Evolutionary conservation across 139 green algal species (phyloP), one percentile per base, ranked within the genome.

Genomic region (Gonium pectorale): DNA sequence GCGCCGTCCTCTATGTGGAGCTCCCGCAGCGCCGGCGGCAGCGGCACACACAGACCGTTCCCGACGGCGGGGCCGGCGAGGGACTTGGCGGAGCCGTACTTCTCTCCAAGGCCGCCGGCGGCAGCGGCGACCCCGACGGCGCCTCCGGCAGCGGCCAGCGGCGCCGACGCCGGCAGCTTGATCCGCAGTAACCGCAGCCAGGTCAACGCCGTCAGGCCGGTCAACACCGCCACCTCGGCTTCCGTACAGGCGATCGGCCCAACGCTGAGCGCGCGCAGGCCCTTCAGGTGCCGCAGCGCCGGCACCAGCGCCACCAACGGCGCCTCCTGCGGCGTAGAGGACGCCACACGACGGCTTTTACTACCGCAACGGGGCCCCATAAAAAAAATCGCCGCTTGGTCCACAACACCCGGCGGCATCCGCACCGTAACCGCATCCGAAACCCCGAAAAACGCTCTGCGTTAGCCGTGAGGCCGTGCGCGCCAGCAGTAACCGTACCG

Each of bases 1-100:
- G 68, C 68, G 41, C 68, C 68, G 68, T 40, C 68, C 68, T 77
- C 68, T 0, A 77, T 59, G 37, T 37, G 29, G 1, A 77, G n/a
- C 43, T 77, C 68, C 68, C 17, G 0, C 3, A 60, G 43, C 40
- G 43, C 27, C 8, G 68, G 68, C 15, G 68, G 68, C 41, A 77
- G 22, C 17, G 24, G 67, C 5, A 74, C 41, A 2, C 2, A 8
- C 40, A 7, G 24, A 5, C 26, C 31, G 9, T n/a, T 5, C 31
- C n/a, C 13, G 11, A 31, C 5, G n/a, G n/a, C 17, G 60, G 29
- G 11, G 24, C 4, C 62, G 24, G 62, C n/a, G n/a, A n/a, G n/a
- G n/a, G n/a, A n/a, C n/a, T n/a, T n/a, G n/a, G n/a, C n/a, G n/a
- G n/a, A n/a, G n/a, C n/a, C n/a, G n/a, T n/a, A n/a, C n/a, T n/a